These are phyloP conservation scores for Daldinia eschscholtzii DNA, from an alignment of 2,329 filamentous ascomycete species.

Conservation along the genomic window DNA sequence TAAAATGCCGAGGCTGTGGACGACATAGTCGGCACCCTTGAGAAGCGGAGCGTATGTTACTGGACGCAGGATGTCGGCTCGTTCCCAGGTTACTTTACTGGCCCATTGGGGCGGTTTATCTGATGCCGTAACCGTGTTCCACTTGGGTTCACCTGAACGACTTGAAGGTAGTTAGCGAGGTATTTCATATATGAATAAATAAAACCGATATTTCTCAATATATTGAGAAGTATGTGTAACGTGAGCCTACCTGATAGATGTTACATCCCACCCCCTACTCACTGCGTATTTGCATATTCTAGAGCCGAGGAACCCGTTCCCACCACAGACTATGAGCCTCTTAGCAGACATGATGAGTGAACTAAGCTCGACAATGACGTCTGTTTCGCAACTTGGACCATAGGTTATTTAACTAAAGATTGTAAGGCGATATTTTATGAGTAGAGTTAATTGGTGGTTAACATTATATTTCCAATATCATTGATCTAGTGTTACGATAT, in stretches of 20 bases:
- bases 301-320: slow-evolving; percentile 89
- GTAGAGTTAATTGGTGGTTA: background rate
- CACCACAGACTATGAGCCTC: slow-evolving; percentile 90
- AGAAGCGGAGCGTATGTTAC: slow-evolving; percentile 82
- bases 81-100: slow-evolving; percentile 85
- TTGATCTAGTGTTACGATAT: slow-evolving; percentile 43
- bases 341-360: slow-evolving; percentile 70
- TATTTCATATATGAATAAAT: background rate
- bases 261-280: slow-evolving; percentile 89
- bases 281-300: slow-evolving; percentile 93
- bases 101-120: slow-evolving; percentile 82
- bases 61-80: slow-evolving; percentile 87
- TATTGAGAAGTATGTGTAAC: slow-evolving; percentile 5
- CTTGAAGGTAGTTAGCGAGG: slow-evolving; percentile 65
- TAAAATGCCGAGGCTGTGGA: slow-evolving; percentile 96
- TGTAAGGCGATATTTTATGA: too few species aligned
- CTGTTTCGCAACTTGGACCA: background rate
- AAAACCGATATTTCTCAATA: background rate
- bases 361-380: slow-evolving; percentile 38
- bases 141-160: slow-evolving; percentile 89
- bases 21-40: slow-evolving; percentile 82
- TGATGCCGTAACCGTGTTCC: slow-evolving; percentile 82
- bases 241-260: slow-evolving; percentile 80
- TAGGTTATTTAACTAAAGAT: background rate
- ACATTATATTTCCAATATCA: slow-evolving; percentile 21